These are phyloP conservation scores for Vitis labrusca DNA, from an alignment of 164 flowering plant genomes.

Conservation along the genomic window DNA sequence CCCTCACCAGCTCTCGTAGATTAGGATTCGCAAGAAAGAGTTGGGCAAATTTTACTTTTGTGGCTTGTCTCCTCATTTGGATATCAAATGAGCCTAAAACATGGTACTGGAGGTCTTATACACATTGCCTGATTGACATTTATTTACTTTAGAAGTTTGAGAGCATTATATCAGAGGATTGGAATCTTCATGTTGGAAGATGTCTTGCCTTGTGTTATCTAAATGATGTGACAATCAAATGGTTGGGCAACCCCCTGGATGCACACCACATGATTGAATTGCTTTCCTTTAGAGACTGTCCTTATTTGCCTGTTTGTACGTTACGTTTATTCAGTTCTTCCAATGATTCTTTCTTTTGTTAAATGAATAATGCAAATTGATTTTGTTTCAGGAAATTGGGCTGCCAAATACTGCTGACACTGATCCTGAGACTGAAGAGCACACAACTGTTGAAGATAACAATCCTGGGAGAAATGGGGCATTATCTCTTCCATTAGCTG, in stretches of 20 bases:
- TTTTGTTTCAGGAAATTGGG: conserved; percentile 45
- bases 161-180: background rate
- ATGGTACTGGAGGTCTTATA: background rate
- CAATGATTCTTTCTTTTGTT: conserved; percentile 3
- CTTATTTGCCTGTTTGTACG: background rate
- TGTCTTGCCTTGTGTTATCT: background rate
- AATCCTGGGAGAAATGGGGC: conserved; percentile 62
- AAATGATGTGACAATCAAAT: background rate
- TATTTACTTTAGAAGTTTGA: background rate
- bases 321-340: background rate
- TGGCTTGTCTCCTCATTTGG: background rate
- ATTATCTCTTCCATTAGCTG: conserved; percentile 74
- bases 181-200: background rate
- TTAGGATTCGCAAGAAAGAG: background rate
- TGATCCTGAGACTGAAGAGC: conserved; percentile 43
- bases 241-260: background rate
- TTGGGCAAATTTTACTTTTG: background rate
- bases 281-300: background rate
- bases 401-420: conserved; percentile 17
- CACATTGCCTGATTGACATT: background rate
- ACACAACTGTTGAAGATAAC: conserved; percentile 15
- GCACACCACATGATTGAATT: background rate
- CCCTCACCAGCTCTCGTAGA: too few relatives aligned
- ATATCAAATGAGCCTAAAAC: background rate
- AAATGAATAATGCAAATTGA: conserved; percentile 4